Base-by-base conservation (phyloP, 2,329 filamentous ascomycete genomes). In the Alternaria solani region DNA sequence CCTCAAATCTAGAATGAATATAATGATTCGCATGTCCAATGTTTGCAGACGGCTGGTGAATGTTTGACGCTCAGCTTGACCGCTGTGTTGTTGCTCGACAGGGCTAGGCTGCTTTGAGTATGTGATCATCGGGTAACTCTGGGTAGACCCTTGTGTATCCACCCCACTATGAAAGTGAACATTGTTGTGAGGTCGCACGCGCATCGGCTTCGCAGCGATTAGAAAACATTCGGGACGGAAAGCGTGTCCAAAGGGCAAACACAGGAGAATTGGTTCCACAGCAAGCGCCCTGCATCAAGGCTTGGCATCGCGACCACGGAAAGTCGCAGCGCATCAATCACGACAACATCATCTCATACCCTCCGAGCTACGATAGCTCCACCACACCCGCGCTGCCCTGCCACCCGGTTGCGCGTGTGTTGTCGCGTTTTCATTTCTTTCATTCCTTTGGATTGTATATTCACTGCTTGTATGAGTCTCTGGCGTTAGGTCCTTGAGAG, bases 381-480 rank as follows among this genome's bases (percentile, higher is more conserved):
- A 49, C 55, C 57, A 55, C 64, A 64, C 61, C 41, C 63, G 64
- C 69, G 68, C 69, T 64, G 65, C 63, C 59, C 64, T 59, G 62
- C 48, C 54, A 43, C 57, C 66, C 61, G 66, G 65, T 67, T 59
- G 71, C 68, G 73, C 65, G 68, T 65, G 62, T 63, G 61, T 59
- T 62, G 60, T 57, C 51, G 55, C 60, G 54, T 58, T 69, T 66
- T 68, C 64, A 65, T 79, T 77, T 75, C 75, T 73, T 77, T 79
- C 78, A 69, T 76, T 79, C 78, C 72, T 79, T 80, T 77, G 68
- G 70, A 66, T 68, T 68, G 65, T 59, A 66, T 73, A 69, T 64
- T 68, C 70, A 70, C 66, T 69, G 67, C 71, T 72, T 78, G 75
- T 73, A 77, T 76, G 74, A 71, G 60, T 70, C 63, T 66, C 66